These are phyloP conservation scores for Reutealis trisperma DNA, from an alignment of 345 rosid genomes.

Conservation along the genomic window DNA sequence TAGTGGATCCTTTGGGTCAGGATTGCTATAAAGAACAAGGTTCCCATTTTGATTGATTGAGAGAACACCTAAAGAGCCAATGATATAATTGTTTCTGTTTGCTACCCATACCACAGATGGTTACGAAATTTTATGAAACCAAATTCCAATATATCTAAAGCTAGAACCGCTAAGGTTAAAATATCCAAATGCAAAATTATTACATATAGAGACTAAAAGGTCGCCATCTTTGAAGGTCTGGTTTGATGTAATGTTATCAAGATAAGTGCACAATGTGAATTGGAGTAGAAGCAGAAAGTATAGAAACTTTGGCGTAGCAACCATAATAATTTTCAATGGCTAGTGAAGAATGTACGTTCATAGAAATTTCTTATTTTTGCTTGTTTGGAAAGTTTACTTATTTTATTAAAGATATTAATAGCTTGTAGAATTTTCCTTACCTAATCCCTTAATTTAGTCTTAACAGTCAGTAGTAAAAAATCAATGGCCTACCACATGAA, in stretches of 20 bases:
- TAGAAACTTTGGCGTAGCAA: background rate
- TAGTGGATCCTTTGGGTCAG: background rate
- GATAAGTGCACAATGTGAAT: background rate
- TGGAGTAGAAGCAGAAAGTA: background rate
- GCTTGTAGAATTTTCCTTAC: too few relatives aligned
- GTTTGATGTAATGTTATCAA: constrained; percentile 11
- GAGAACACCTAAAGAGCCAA: background rate
- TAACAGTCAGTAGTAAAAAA: too few relatives aligned
- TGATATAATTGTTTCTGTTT: constrained; percentile 8
- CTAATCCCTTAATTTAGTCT: too few relatives aligned
- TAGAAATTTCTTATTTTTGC: too few relatives aligned
- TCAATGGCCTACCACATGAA: too few relatives aligned
- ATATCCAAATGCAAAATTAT: constrained; percentile 3
- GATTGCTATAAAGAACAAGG: constrained; percentile 13
- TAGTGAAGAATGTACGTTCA: too few relatives aligned
- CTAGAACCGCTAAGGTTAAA: constrained; percentile 11
- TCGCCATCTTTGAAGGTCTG: constrained; percentile 18
- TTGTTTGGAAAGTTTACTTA: too few relatives aligned
- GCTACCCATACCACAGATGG: constrained; percentile 14
- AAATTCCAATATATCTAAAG: constrained; percentile 14
- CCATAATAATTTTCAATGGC: background rate
- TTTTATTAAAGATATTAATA: too few relatives aligned
- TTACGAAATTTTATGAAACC: constrained; percentile 3
- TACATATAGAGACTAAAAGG: constrained; percentile 8
- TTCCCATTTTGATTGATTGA: constrained; percentile 13